These are phyloP conservation scores for Atkinsonella hypoxylon DNA, from an alignment of 2,329 filamentous ascomycete genomes.

Conservation along the genomic window DNA sequence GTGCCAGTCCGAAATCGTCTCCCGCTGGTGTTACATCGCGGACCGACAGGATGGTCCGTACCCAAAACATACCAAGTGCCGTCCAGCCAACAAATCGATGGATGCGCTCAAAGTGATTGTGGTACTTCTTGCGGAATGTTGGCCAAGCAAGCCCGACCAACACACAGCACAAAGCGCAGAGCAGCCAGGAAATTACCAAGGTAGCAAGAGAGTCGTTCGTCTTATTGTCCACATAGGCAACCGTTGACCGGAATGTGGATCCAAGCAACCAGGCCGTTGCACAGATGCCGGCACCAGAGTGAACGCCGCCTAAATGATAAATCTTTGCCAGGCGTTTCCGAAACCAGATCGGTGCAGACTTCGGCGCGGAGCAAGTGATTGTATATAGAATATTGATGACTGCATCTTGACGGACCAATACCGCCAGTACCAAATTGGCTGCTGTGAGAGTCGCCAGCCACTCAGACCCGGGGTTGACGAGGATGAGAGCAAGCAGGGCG, in stretches of 20 bases:
- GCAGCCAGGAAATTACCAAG: slow-evolving; percentile 41
- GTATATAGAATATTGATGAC: slow-evolving; percentile 40
- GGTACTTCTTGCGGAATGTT: slow-evolving; percentile 45
- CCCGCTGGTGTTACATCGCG: slow-evolving; percentile 27
- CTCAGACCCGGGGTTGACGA: slow-evolving; percentile 20
- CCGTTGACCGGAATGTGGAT: slow-evolving; percentile 26
- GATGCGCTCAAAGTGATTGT: slow-evolving; percentile 58
- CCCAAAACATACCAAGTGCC: slow-evolving; percentile 53
- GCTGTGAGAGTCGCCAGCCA: slow-evolving; percentile 31
- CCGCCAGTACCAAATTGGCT: slow-evolving; percentile 36
- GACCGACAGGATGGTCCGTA: slow-evolving; percentile 44
- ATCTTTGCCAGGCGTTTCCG: slow-evolving; percentile 36
- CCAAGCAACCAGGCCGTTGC: slow-evolving; percentile 37
- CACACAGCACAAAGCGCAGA: slow-evolving; percentile 42
- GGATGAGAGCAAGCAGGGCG: slow-evolving; percentile 31
- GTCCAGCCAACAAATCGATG: slow-evolving; percentile 68
- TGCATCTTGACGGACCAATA: slow-evolving; percentile 40
- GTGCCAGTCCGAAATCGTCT: slow-evolving; percentile 22
- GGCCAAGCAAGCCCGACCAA: slow-evolving; percentile 56
- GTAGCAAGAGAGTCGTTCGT: slow-evolving; percentile 27
- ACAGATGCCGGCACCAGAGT: slow-evolving; percentile 37
- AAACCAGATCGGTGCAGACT: slow-evolving; percentile 34
- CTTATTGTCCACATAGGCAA: slow-evolving; percentile 19
- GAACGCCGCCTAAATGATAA: slow-evolving; percentile 40
- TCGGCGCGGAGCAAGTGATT: slow-evolving; percentile 31